A percentile compares a stretch with the other conserved stretches of the same genome.
These are phyloP conservation scores for Sphaerobolus stellatus DNA, from an alignment of 1,284 basidiomycete species.

Conservation along the genomic window DNA sequence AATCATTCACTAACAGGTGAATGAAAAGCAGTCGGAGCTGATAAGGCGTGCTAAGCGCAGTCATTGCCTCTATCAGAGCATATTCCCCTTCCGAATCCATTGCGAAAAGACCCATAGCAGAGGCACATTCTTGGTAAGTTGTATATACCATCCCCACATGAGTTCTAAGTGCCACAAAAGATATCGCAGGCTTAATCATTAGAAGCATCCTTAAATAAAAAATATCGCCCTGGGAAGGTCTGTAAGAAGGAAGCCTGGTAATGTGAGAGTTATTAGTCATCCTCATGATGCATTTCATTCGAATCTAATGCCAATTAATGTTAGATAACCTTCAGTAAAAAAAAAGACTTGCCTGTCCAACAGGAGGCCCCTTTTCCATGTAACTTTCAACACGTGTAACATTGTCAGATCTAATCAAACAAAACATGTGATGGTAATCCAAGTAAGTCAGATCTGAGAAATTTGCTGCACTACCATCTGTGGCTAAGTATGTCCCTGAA, in stretches of 20 bases:
- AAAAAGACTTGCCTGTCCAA: too few species aligned
- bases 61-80: constrained; percentile 22
- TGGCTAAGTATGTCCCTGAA: too few species aligned
- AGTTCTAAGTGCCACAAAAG: constrained; percentile 25
- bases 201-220: constrained; percentile 35
- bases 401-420: too few species aligned
- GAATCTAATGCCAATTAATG: too few species aligned
- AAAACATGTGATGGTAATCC: too few species aligned
- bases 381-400: too few species aligned
- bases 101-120: constrained; percentile 27
- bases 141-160: constrained; percentile 19
- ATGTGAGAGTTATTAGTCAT: constrained; percentile 29
- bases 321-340: too few species aligned
- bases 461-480: too few species aligned
- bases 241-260: constrained; percentile 25
- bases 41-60: constrained; percentile 18
- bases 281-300: too few species aligned
- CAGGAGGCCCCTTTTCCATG: too few species aligned
- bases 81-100: constrained; percentile 23
- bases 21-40: too few species aligned
- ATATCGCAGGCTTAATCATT: constrained; percentile 17
- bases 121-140: constrained; percentile 32
- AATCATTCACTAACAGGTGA: constrained; percentile 22
- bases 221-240: constrained; percentile 32
- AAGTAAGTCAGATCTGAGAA: too few species aligned